phyloP scores from a whole-genome alignment of 768 basidiomycete genomes.

The Russula sp. region DNA sequence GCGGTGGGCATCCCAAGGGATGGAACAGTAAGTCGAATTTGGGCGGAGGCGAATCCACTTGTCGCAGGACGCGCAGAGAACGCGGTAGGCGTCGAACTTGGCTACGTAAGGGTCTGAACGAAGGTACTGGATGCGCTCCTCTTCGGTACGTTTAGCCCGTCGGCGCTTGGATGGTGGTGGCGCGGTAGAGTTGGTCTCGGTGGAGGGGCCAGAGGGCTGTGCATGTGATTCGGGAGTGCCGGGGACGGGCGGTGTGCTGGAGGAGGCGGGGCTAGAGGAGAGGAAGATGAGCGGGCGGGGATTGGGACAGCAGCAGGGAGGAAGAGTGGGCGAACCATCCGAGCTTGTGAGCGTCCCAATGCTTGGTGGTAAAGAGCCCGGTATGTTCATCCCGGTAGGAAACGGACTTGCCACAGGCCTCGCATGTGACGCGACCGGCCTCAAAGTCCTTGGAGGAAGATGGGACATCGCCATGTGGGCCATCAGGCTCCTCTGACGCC shows the following conservation, averaged over 20 bases:
- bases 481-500: constrained; percentile 1
- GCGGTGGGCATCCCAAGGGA: constrained; percentile 81
- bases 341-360: constrained; percentile 59
- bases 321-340: constrained; percentile 37
- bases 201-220: not conserved
- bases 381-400: constrained; percentile 60
- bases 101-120: constrained; percentile 69
- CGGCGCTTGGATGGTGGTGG: constrained; percentile 44
- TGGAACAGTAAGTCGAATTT: constrained; percentile 83
- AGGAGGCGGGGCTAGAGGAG: not conserved
- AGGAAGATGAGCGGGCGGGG: not conserved
- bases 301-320: not conserved
- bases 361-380: constrained; percentile 56
- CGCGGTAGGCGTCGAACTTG: constrained; percentile 74
- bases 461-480: not conserved
- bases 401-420: constrained; percentile 51
- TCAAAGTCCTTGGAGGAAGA: constrained; percentile 44
- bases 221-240: not conserved
- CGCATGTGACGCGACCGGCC: constrained; percentile 58
- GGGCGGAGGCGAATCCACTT: constrained; percentile 84
- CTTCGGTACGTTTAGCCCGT: constrained; percentile 69
- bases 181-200: constrained; percentile 1
- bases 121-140: constrained; percentile 64
- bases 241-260: constrained; percentile 2
- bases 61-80: constrained; percentile 72